Percentiles rank a stretch among this genome's conserved stretches.
These are phyloP conservation scores for Irpex rosettiformis DNA, from an alignment of 1,284 basidiomycete species.

Conservation along the genomic window DNA sequence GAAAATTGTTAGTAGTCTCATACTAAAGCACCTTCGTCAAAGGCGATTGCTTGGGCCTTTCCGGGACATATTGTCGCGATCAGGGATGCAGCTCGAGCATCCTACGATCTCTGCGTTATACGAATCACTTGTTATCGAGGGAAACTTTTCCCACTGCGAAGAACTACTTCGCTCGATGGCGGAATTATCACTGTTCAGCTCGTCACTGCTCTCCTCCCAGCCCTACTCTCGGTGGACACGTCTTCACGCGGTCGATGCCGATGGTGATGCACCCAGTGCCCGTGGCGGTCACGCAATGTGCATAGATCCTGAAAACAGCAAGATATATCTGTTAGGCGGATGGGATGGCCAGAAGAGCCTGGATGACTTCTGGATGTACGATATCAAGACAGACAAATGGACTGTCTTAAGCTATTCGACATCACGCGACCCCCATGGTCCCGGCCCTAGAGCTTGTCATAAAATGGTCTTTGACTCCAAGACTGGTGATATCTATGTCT, in stretches of 20 bases:
- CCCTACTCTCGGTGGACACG: slow-evolving; percentile 57
- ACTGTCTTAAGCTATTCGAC: slow-evolving; percentile 55
- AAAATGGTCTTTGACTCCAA: slow-evolving; percentile 78
- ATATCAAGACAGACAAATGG: slow-evolving; percentile 64
- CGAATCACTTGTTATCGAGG: slow-evolving; percentile 61
- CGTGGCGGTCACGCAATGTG: slow-evolving; percentile 84
- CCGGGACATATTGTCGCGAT: slow-evolving; percentile 53
- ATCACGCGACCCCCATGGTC: slow-evolving; percentile 57
- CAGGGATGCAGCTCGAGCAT: slow-evolving; percentile 63
- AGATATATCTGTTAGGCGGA: slow-evolving; percentile 78
- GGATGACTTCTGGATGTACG: slow-evolving; percentile 80
- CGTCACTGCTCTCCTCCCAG: slow-evolving; percentile 52
- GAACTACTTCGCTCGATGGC: slow-evolving; percentile 47
- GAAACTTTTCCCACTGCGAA: slow-evolving; percentile 63
- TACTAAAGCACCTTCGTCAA: slow-evolving; percentile 79
- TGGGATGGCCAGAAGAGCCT: slow-evolving; percentile 74
- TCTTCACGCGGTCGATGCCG: slow-evolving; percentile 51
- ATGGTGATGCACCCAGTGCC: slow-evolving; percentile 59
- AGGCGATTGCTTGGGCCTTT: slow-evolving; percentile 70
- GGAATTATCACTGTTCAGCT: slow-evolving; percentile 52
- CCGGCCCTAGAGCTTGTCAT: slow-evolving; percentile 74
- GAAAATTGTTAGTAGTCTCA: slow-evolving; percentile 57
- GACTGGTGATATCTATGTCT: slow-evolving; percentile 69
- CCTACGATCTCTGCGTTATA: slow-evolving; percentile 69
- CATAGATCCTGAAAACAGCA: slow-evolving; percentile 60